Evolutionary conservation across 148 eudicot genomes (phyloP), one percentile per base, ranked within the genome.

Genomic region (Heliamphora exappendiculata): DNA sequence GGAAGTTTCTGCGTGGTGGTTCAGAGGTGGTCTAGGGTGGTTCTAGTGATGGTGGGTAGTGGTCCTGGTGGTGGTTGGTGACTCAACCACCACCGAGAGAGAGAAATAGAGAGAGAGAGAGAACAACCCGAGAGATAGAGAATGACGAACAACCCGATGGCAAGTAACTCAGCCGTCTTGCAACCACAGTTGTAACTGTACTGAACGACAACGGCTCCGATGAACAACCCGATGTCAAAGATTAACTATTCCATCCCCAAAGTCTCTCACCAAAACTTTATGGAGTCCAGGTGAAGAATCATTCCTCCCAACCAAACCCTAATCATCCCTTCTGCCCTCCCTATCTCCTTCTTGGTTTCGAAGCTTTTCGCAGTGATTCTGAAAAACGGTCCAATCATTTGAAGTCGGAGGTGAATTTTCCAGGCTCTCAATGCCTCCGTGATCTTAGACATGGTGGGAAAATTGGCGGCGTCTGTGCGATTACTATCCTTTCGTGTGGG

Each of bases 111-210:
- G n/a, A n/a, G n/a, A n/a, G n/a, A n/a, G n/a, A n/a, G n/a, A n/a
- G n/a, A n/a, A n/a, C n/a, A n/a, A n/a, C n/a, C n/a, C n/a, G n/a
- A n/a, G n/a, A n/a, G n/a, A n/a, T n/a, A n/a, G n/a, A n/a, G n/a
- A n/a, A n/a, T n/a, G n/a, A n/a, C n/a, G n/a, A n/a, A n/a, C n/a
- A n/a, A n/a, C n/a, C n/a, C n/a, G 62, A 94, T 92, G 60, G 98
- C 98, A 49, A 94, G 97, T 86, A 94, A 76, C 85, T 94, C 91
- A 73, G 98, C 97, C 65, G 78, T 84, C 11, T 12, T 37, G 73
- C 98, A 94, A 7, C 96, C 96, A 80, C 82, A 87, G 57, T 94
- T 97, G 76, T 86, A 89, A 4, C 97, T 96, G 85, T 87, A 85
- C 34, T 97, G 73, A 53, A 90, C 68, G 4, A 96, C 93, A 57